These are phyloP conservation scores for Colletotrichum magnum DNA, from an alignment of 2,329 filamentous ascomycete species.

Conservation along the genomic window DNA sequence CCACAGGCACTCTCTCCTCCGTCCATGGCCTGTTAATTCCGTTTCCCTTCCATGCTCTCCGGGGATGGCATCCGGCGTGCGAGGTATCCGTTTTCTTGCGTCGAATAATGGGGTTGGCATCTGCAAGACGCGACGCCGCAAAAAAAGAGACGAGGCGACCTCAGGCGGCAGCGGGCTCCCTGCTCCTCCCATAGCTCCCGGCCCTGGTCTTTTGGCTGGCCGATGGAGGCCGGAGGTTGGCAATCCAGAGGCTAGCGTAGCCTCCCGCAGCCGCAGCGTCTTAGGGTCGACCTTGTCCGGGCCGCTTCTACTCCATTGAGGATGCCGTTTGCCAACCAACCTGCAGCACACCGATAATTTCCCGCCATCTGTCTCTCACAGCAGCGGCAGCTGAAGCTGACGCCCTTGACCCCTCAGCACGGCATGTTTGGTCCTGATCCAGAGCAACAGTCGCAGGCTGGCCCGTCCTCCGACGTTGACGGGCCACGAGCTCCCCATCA, in stretches of 20 bases:
- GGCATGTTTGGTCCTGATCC: slow-evolving; percentile 10
- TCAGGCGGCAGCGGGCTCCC: slow-evolving; percentile 8
- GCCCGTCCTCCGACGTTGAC: slow-evolving; percentile 5
- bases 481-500: not conserved
- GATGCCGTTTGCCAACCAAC: slow-evolving; percentile 4
- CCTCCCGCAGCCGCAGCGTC: slow-evolving; percentile 29
- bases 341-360: slow-evolving; percentile 24
- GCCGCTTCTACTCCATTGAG: slow-evolving; percentile 9
- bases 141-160: slow-evolving; percentile 10
- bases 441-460: slow-evolving; percentile 19
- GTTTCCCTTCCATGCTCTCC: slow-evolving; percentile 8
- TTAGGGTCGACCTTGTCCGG: slow-evolving; percentile 32
- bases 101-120: slow-evolving; percentile 30
- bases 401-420: slow-evolving; percentile 4
- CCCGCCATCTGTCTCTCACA: slow-evolving; percentile 1
- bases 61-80: slow-evolving; percentile 8
- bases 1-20: not conserved
- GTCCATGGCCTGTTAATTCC: not conserved
- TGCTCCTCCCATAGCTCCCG: slow-evolving; percentile 6
- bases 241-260: slow-evolving; percentile 9
- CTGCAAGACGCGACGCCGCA: slow-evolving; percentile 23
- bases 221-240: slow-evolving; percentile 14
- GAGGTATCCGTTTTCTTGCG: slow-evolving; percentile 15
- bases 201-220: slow-evolving; percentile 4
- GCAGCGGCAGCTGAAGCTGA: slow-evolving; percentile 15